These are phyloP conservation scores for Acanthochlamys bracteata DNA, from an alignment of 106 monocot species.

Conservation along the genomic window DNA sequence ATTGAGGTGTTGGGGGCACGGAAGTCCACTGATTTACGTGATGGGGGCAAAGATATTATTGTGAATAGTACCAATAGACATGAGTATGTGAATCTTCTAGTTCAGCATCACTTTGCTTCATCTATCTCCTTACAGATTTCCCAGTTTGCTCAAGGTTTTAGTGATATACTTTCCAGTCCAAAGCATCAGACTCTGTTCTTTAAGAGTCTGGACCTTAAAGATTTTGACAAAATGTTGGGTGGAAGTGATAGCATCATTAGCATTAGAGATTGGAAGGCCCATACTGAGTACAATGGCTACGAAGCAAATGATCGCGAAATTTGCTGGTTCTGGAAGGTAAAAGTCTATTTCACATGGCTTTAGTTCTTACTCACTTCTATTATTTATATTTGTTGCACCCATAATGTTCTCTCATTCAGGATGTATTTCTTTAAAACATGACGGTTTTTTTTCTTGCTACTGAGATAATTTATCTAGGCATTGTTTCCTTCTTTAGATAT, in stretches of 20 bases:
- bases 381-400: too few relatives aligned
- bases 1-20: conserved; percentile 40
- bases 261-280: conserved; percentile 53
- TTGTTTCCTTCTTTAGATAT: too few relatives aligned
- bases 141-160: conserved; percentile 50
- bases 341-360: background rate
- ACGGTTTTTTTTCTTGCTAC: too few relatives aligned
- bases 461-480: too few relatives aligned
- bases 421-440: too few relatives aligned
- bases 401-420: too few relatives aligned
- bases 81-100: conserved; percentile 44
- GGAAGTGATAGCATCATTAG: conserved; percentile 35
- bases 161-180: conserved; percentile 35
- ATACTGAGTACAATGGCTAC: conserved; percentile 72
- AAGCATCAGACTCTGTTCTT: conserved; percentile 33
- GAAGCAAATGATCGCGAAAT: conserved; percentile 45
- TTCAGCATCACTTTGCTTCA: conserved; percentile 46
- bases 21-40: conserved; percentile 43
- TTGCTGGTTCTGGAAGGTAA: conserved; percentile 81
- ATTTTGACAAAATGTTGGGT: conserved; percentile 56
- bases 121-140: conserved; percentile 39
- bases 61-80: conserved; percentile 63
- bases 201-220: conserved; percentile 47
- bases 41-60: conserved; percentile 58
- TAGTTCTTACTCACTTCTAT: too few relatives aligned